Evolutionary conservation across 176 grass and related monocot species (phyloP), one percentile per base, ranked within the genome.

Genomic region (Raddia guianensis): DNA sequence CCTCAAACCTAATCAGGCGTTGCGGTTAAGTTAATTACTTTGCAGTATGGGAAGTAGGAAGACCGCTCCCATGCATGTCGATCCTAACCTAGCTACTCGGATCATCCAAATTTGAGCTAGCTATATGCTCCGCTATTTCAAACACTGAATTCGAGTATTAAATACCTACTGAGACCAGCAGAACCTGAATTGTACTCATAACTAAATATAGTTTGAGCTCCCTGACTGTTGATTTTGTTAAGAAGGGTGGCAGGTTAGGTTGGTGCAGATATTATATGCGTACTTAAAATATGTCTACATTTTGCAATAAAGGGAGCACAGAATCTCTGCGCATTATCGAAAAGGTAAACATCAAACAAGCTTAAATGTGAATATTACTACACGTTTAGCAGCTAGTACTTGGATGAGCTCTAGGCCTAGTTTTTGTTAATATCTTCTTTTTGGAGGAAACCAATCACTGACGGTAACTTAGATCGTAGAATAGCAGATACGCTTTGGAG

Each of bases 311-410:
- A 70, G 21, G 5, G 13, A 12, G 15, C 42, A 69, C 8, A 10
- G 9, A 56, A 10, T 47, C 5, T 58, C 45, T 11, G 8, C 14
- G 11, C 53, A 18, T 70, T 70, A 40, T 70, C 35, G 1, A 3
- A 59, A 55, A 48, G 20, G 5, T 56, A 67, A 64, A 40, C 37
- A 40, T 40, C 37, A 40, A 20, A 33, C 18, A 19, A 8, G 18
- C 54, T 57, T 57, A 19, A 8, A 19, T 57, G 51, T 19, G 50
- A 75, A n/a, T 10, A n/a, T 13, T 58, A 20, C 55, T 18, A 3
- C 9, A 18, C 19, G 33, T 73, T 73, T 61, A n/a, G 12, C 86
- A 65, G 66, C 66, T 78, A 73, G 58, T 48, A 3, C 49, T 83
- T 83, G 80, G 44, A 74, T 27, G 44, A 68, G 12, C 42, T 42